Percentiles rank a stretch among this genome's conserved stretches.
phyloP scores from a whole-genome alignment of 345 rosid genomes.

The Melaleuca quinquenervia region DNA sequence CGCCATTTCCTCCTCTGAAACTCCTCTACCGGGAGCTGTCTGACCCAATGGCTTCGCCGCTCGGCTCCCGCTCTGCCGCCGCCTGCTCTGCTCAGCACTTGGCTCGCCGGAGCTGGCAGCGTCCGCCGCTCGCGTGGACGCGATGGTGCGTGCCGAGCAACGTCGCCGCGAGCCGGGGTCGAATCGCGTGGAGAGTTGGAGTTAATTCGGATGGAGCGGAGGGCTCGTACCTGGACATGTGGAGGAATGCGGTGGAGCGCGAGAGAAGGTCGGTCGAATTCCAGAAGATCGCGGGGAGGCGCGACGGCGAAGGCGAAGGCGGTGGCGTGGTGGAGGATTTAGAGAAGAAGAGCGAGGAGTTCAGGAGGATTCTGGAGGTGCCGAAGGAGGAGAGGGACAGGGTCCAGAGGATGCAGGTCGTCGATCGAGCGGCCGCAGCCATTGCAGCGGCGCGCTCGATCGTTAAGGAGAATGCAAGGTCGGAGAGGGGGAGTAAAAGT shows the following conservation, averaged over 20 bases:
- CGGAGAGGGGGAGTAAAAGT: background rate
- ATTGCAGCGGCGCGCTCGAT: conserved; percentile 68
- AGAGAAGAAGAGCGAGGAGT: conserved; percentile 70
- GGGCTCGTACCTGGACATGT: conserved; percentile 69
- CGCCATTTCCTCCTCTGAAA: background rate
- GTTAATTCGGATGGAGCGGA: conserved; percentile 23
- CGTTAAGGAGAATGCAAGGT: conserved; percentile 20
- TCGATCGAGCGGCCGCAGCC: conserved; percentile 81
- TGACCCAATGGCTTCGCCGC: conserved; percentile 1
- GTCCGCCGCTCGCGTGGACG: conserved; percentile 9
- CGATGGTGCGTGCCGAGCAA: conserved; percentile 18
- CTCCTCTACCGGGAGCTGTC: background rate
- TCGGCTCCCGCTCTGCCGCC: background rate
- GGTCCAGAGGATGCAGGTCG: conserved; percentile 67
- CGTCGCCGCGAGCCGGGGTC: conserved; percentile 3
- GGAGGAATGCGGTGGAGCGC: conserved; percentile 72
- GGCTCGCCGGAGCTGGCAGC: background rate
- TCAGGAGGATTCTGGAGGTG: conserved; percentile 54
- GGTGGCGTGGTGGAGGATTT: conserved; percentile 14
- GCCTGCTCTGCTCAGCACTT: background rate
- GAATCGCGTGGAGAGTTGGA: conserved; percentile 14
- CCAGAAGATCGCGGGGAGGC: conserved; percentile 26
- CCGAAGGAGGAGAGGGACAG: conserved; percentile 73
- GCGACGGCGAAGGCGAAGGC: background rate
- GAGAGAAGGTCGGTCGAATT: conserved; percentile 59